phyloP scores from a whole-genome alignment of 139 green algal species.

The Coccomyxa sp. region DNA sequence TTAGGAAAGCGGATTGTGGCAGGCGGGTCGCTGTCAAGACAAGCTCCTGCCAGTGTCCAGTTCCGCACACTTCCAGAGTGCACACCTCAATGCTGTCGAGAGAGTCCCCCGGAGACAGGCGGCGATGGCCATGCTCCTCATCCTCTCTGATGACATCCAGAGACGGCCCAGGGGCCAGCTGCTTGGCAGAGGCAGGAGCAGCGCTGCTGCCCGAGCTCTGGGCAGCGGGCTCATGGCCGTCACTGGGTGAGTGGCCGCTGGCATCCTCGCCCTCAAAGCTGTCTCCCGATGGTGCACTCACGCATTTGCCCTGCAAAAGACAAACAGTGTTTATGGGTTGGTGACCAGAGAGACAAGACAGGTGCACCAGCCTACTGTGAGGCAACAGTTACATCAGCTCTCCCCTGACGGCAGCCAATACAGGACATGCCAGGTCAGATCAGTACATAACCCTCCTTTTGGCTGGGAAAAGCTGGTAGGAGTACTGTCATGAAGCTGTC shows the following conservation, averaged over 20 bases:
- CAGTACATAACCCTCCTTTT: no score
- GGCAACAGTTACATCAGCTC: no score
- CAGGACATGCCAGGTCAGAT: no score
- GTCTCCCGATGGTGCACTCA: background rate
- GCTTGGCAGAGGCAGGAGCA: background rate
- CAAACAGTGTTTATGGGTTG: no score
- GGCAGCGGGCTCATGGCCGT: background rate
- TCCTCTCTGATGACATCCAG: no score
- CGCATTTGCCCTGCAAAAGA: no score
- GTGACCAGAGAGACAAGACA: no score
- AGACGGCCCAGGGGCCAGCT: background rate
- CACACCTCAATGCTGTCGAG: background rate
- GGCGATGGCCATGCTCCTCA: background rate
- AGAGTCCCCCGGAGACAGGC: background rate
- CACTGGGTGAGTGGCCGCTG: background rate
- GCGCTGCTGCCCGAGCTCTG: background rate
- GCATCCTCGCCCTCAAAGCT: background rate
- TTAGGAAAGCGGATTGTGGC: background rate
- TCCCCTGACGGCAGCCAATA: no score
- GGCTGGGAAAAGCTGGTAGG: no score
- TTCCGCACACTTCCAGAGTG: no score
- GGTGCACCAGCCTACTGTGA: no score
- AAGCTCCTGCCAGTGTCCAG: background rate
- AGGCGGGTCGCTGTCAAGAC: background rate
- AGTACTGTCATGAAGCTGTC: no score